Base-by-base conservation (phyloP, 1,139 yeast species). In the Candida labiduridarum region DNA sequence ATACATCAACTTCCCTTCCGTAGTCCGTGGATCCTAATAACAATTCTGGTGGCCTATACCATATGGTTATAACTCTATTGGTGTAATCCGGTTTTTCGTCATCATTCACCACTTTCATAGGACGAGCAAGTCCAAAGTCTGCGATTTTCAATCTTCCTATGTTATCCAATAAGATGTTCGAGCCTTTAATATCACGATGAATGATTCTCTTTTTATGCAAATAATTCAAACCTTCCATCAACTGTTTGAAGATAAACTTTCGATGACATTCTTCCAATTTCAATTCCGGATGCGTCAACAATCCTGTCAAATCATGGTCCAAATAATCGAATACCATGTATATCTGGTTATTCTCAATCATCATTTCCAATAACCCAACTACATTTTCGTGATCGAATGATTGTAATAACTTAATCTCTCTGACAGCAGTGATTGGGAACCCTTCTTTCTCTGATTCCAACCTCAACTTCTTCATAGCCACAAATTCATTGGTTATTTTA, bases 41-140 rank as follows among this genome's bases (percentile, higher is more conserved):
- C 41, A 94, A 78, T 67, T 94, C 99, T 0, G 99, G 99, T 0
- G 99, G 99, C 53, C 99, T 79, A 67, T 94, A 94, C 99, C 99
- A 94, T 41, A 94, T 74, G 0, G 99, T 94, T 44, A 94, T 94
- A 41, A 94, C 99, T 50, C 99, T 74, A 65, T 94, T 94, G 1
- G 99, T 92, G 67, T 92, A 94, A 60, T 88, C 89, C 1, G 87
- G 86, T 29, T 79, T 75, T 54, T 81, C 83, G 12, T 78, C 74
- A 6, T 68, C 69, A 53, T 72, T 75, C 25, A 80, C 71, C 33
- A 78, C 79, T 59, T 81, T 80, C 89, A 87, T 85, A 46, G 83
- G 82, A 58, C 98, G 76, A 0, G 99, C 99, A 49, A 94, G 78
- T 1, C 99, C 99, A 67, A 92, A 94, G 70, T 92, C 98, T 0